A percentile compares a stretch with the other conserved stretches of the same genome.
phyloP scores from a whole-genome alignment of 2,329 filamentous ascomycete genomes.

The Amesomyces nigricolor region DNA sequence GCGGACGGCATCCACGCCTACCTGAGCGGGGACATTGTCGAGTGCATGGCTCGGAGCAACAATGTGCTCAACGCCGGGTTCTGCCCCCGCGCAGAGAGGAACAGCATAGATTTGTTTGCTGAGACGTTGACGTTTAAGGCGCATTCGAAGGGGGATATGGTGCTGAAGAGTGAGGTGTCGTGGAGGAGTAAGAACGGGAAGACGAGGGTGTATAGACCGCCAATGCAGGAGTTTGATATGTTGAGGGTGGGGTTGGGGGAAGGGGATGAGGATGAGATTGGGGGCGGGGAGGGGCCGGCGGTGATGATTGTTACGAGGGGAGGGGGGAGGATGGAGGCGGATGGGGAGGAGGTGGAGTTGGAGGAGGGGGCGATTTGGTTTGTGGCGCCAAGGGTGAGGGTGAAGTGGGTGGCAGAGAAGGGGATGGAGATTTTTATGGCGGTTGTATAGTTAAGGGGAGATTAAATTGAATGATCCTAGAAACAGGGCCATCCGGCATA shows the following conservation, averaged over 20 bases:
- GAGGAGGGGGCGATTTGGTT: conserved; percentile 62
- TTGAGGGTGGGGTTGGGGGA: conserved; percentile 51
- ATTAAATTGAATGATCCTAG: not conserved
- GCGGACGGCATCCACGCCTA: conserved; percentile 72
- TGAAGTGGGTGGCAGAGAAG: conserved; percentile 30
- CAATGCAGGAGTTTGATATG: conserved; percentile 68
- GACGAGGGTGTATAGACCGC: conserved; percentile 59
- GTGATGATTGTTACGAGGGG: conserved; percentile 59
- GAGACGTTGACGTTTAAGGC: conserved; percentile 58
- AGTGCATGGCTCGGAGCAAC: conserved; percentile 72
- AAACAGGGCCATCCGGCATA: not conserved
- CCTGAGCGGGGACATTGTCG: conserved; percentile 66
- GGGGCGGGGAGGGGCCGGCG: conserved; percentile 52
- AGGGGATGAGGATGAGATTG: conserved; percentile 55
- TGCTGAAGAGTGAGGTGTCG: conserved; percentile 46
- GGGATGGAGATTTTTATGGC: conserved; percentile 37
- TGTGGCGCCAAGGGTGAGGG: conserved; percentile 48
- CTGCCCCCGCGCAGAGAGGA: conserved; percentile 60
- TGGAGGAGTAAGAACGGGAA: conserved; percentile 51
- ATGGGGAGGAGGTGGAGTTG: conserved; percentile 47
- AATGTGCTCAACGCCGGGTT: conserved; percentile 72
- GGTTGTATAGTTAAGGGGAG: conserved; percentile 27
- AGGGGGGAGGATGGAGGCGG: conserved; percentile 48
- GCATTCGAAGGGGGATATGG: conserved; percentile 51
- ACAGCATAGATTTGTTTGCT: conserved; percentile 59